phyloP scores from a whole-genome alignment of 768 basidiomycete species.

The Exsudoporus frostii region DNA sequence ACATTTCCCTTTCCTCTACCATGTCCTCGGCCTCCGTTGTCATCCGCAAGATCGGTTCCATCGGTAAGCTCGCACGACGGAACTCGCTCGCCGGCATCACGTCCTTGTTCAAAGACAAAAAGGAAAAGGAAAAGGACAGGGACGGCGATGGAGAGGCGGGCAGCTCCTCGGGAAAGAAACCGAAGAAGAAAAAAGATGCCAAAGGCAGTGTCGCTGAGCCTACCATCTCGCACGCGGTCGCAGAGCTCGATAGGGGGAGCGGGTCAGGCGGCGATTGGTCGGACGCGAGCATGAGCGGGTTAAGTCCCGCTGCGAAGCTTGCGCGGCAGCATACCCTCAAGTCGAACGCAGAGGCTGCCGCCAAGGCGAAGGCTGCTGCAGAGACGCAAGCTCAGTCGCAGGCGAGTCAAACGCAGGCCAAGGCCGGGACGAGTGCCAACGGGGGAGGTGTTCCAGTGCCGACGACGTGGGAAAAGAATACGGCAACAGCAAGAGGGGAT shows the following conservation, averaged over 20 bases:
- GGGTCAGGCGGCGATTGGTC: constrained; percentile 51
- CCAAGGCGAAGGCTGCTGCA: constrained; percentile 35
- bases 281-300: constrained; percentile 57
- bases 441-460: constrained; percentile 41
- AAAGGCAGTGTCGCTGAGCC: constrained; percentile 68
- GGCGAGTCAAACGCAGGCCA: constrained; percentile 25
- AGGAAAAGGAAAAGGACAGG: constrained; percentile 37
- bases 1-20: constrained; percentile 92
- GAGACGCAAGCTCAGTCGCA: constrained; percentile 27
- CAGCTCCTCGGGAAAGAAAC: constrained; percentile 40
- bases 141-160: constrained; percentile 34
- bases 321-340: constrained; percentile 90
- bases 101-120: constrained; percentile 89
- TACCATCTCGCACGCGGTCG: constrained; percentile 76
- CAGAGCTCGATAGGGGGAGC: constrained; percentile 70
- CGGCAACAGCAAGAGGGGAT: constrained; percentile 51
- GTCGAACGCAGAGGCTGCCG: constrained; percentile 59
- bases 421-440: constrained; percentile 19
- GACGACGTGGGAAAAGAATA: constrained; percentile 81
- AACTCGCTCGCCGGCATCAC: constrained; percentile 91
- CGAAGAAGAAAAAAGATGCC: constrained; percentile 49
- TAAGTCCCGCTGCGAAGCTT: constrained; percentile 87
- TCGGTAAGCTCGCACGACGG: constrained; percentile 84
- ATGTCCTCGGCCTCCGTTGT: constrained; percentile 95
- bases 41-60: constrained; percentile 90